Conservation (phyloP, 2,329 filamentous ascomycete species). For the Graphium sp. region DNA sequence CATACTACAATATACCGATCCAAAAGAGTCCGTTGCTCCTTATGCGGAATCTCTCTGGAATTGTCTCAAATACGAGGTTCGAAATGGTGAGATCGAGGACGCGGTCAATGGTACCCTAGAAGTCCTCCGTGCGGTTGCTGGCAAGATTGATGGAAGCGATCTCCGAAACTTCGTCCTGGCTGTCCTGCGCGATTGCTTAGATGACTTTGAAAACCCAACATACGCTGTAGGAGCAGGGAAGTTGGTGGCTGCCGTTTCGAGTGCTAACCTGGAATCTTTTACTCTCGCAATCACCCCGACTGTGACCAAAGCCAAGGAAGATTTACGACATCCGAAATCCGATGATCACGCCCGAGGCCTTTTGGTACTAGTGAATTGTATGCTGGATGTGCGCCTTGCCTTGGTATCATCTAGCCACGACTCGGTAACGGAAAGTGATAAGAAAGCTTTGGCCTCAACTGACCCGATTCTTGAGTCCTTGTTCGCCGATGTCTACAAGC, state of each 20-base stretch:
- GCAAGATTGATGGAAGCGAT: slow-evolving; percentile 23
- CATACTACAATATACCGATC: slow-evolving; percentile 27
- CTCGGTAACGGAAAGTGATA: slow-evolving; percentile 16
- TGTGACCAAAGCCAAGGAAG: slow-evolving; percentile 30
- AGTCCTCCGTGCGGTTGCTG: slow-evolving; percentile 31
- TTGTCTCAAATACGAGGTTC: slow-evolving; percentile 46
- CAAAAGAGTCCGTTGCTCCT: slow-evolving; percentile 27
- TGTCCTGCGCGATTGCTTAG: slow-evolving; percentile 33
- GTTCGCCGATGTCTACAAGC: slow-evolving; percentile 24
- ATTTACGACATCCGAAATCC: slow-evolving; percentile 31
- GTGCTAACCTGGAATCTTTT: slow-evolving; percentile 29
- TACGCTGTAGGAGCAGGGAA: slow-evolving; percentile 35
- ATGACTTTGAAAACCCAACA: slow-evolving; percentile 33
- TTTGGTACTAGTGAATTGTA: slow-evolving; percentile 29
- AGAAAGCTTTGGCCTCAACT: slow-evolving; percentile 17
- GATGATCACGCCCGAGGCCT: slow-evolving; percentile 32
- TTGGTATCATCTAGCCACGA: slow-evolving; percentile 14
- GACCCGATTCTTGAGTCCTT: slow-evolving; percentile 20
- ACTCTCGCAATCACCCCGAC: slow-evolving; percentile 25
- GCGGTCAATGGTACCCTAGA: slow-evolving; percentile 37
- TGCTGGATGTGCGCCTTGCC: slow-evolving; percentile 28
- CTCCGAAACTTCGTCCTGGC: slow-evolving; percentile 27
- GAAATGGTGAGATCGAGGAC: slow-evolving; percentile 42
- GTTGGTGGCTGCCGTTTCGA: slow-evolving; percentile 31
- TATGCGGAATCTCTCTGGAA: slow-evolving; percentile 35